Base-by-base conservation (phyloP, 257 asterid species). In the Jaltomata sinuosa region DNA sequence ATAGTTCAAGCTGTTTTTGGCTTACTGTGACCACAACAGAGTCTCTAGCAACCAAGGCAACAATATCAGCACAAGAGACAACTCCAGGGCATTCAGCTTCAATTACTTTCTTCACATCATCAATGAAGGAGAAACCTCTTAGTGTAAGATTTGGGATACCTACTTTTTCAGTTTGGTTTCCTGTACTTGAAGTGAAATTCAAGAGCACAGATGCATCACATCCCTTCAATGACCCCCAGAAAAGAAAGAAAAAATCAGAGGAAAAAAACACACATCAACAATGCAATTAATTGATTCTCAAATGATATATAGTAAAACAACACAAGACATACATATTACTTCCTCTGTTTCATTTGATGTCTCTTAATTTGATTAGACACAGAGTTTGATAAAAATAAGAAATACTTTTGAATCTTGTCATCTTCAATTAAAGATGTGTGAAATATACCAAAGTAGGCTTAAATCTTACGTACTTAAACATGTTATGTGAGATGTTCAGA, bases 51-150 rank as follows among this genome's bases (percentile, higher is more conserved):
- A 87, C 86, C 79, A 88, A 31, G 1, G 84, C 18, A 32, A 88
- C 71, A 45, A 86, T 88, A 83, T 88, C 91, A 25, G 91, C 86
- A 83, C 91, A 88, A 0, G 91, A 88, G 1, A 88, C 89, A 16
- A 86, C 79, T 82, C 83, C 86, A 11, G 89, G 89, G 80, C 91
- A 88, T 50, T 19, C 53, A 18, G 25, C 67, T 71, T 86, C 91
- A 55, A 84, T 36, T 25, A 81, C 53, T 5, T 65, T 69, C 83
- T 88, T 88, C 40, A 78, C 49, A 8, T 74, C 83, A 71, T 88
- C 90, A 84, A 88, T 86, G 8, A 86, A 69, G 11, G 80, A 85
- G 52, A 42, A 88, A 1, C 89, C 89, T 18, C 89, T 82, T 6
- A 88, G 72, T 2, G 83, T 85, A 29, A 77, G 27, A 84, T 88